Conservation (phyloP, 2,329 filamentous ascomycete genomes). For the Pleoardoris graminearum region DNA sequence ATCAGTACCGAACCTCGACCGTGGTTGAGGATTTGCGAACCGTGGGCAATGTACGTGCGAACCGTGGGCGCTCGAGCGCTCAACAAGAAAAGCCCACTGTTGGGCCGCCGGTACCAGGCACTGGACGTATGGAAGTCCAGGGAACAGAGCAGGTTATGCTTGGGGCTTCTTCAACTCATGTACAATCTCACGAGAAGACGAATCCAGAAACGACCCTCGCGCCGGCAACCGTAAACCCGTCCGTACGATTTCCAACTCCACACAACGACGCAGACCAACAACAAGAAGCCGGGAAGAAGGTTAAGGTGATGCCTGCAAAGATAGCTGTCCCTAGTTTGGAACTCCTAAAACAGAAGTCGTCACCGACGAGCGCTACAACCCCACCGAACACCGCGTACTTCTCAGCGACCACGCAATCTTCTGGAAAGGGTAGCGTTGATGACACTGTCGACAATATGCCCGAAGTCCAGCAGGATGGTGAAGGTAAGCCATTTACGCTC, state of each 20-base stretch:
- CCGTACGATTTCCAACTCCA: not conserved
- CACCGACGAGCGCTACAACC: not conserved
- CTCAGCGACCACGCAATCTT: not conserved
- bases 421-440: not conserved
- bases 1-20: too few relatives aligned
- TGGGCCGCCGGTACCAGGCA: too few relatives aligned
- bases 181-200: not conserved
- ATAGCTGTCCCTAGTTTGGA: slow-evolving; percentile 22
- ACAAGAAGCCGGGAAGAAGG: slow-evolving; percentile 9
- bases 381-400: not conserved
- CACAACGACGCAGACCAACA: not conserved
- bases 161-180: not conserved
- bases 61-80: too few relatives aligned
- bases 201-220: not conserved
- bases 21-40: too few relatives aligned
- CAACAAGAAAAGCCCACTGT: too few relatives aligned
- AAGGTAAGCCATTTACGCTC: not conserved
- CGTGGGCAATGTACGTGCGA: too few relatives aligned
- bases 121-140: slow-evolving; percentile 1
- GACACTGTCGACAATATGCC: not conserved
- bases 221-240: not conserved
- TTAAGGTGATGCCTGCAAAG: slow-evolving; percentile 9
- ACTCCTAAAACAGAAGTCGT: slow-evolving; percentile 7
- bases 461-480: not conserved
- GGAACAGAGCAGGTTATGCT: not conserved